Base-by-base conservation (phyloP, 2,329 filamentous ascomycete species). In the Onygena corvina region DNA sequence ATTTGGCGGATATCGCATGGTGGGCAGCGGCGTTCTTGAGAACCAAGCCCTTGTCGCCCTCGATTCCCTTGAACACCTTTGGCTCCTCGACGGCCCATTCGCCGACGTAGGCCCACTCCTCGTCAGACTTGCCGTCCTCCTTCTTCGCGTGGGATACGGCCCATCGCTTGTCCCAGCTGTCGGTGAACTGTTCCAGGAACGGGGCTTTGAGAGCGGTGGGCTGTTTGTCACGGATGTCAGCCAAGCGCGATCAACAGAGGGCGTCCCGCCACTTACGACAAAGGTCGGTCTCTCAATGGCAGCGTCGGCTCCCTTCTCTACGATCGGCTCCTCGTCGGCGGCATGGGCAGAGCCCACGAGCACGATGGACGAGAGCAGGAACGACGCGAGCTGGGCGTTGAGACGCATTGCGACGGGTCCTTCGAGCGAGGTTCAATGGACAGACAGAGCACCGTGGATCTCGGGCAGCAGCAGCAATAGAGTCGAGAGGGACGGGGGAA, bases 1-100 rank as follows among this genome's bases (percentile, higher is more conserved):
- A 96, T 73, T 96, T 96, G 73, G 92, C 87, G 46, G 92, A 98
- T 70, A 98, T 98, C 75, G 92, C 92, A 72, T 98, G 92, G 74
- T 98, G 92, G 61, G 92, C 92, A 58, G 92, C 92, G 57, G 86
- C 79, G 75, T 96, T 94, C 83, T 98, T 98, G 71, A 96, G 80
- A 56, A 98, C 90, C 60, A 98, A 81, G 70, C 90, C 92, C 76
- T 93, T 93, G 73, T 96, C 90, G 56, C 86, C 88, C 62, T 88
- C 83, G 60, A 95, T 92, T 61, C 88, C 92, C 76, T 92, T 93
- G 70, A 85, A 83, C 63, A 92, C 80, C 54, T 73, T 73, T 48
- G 92, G 92, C 78, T 96, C 92, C 75, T 98, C 92, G 54, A 95
- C 92, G 46, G 87, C 73, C 92, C 92, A 98, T 70, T 88, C 86